Evolutionary conservation across 768 basidiomycete species (phyloP).

Genomic region (Cystobasidium tubakii): DNA sequence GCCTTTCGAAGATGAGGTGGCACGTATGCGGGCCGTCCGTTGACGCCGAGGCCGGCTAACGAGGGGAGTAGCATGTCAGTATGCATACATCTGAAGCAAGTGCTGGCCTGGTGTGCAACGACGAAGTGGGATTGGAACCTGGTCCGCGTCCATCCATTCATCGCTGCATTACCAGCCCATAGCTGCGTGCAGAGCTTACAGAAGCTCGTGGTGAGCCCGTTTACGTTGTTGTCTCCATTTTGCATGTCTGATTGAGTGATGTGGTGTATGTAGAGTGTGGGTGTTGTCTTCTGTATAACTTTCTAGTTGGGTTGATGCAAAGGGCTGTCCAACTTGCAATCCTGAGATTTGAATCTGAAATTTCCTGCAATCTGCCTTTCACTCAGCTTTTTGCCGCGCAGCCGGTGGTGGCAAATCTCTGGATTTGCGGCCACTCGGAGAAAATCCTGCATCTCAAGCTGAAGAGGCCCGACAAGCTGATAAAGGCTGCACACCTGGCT

Average conservation of each 20-base stretch:
- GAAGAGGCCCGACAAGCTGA: neutral
- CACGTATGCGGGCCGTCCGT: slow-evolving; percentile 26
- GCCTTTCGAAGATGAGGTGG: slow-evolving; percentile 31
- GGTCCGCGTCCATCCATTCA: neutral
- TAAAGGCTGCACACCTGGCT: neutral
- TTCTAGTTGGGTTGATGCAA: neutral
- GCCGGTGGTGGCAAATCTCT: neutral
- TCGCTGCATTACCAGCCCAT: neutral
- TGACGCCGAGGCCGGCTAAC: neutral
- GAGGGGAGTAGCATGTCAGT: neutral
- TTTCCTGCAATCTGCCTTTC: neutral
- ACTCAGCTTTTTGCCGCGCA: neutral
- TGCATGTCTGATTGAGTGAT: slow-evolving; percentile 32
- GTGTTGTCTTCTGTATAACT: neutral
- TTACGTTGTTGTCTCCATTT: slow-evolving; percentile 32
- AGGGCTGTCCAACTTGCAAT: neutral
- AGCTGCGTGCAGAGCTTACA: neutral
- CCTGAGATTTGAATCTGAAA: neutral
- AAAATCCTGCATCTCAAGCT: neutral
- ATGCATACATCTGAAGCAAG: neutral
- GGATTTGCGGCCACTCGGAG: neutral
- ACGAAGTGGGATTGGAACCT: neutral
- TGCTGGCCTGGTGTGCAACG: neutral
- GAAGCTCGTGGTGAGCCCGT: slow-evolving; percentile 25
- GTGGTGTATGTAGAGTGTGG: neutral